phyloP scores from a whole-genome alignment of 176 grass and related monocot genomes.

The Cenchrus fungigraminus region DNA sequence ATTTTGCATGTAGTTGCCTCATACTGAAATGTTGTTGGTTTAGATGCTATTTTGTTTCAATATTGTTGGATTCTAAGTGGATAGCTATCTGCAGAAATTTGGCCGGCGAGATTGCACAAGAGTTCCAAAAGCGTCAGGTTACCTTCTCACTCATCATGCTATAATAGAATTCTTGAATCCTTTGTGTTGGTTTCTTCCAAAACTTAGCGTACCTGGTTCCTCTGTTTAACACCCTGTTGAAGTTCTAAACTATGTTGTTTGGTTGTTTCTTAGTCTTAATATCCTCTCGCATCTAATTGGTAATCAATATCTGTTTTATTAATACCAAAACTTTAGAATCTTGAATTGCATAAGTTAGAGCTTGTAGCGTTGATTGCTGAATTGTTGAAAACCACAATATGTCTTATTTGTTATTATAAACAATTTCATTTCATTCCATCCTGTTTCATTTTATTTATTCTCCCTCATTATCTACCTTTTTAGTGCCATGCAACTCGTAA shows the following conservation, averaged over 20 bases:
- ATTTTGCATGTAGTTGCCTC: no score
- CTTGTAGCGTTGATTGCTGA: not conserved
- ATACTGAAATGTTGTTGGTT: slow-evolving; percentile 13
- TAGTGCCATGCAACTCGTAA: not conserved
- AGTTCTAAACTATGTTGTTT: not conserved
- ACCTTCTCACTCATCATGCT: slow-evolving; percentile 8
- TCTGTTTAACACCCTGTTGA: not conserved
- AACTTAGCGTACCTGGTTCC: not conserved
- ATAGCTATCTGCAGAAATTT: slow-evolving; percentile 66
- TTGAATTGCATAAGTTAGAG: not conserved
- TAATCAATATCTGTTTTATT: no score
- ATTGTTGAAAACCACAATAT: slow-evolving; percentile 20
- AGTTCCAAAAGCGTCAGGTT: slow-evolving; percentile 98
- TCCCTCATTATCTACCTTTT: not conserved
- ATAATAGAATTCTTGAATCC: not conserved
- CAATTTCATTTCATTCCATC: not conserved
- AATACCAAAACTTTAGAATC: not conserved
- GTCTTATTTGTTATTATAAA: not conserved
- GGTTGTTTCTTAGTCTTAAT: not conserved
- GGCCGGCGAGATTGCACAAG: slow-evolving; percentile 92
- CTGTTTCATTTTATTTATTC: not conserved
- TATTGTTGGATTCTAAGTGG: slow-evolving; percentile 30
- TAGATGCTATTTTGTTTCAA: slow-evolving; percentile 4
- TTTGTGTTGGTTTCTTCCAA: not conserved
- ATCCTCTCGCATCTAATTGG: not conserved